These are phyloP conservation scores for Kluyveromyces starmeri DNA, from an alignment of 805 yeast genomes.

Conservation along the genomic window DNA sequence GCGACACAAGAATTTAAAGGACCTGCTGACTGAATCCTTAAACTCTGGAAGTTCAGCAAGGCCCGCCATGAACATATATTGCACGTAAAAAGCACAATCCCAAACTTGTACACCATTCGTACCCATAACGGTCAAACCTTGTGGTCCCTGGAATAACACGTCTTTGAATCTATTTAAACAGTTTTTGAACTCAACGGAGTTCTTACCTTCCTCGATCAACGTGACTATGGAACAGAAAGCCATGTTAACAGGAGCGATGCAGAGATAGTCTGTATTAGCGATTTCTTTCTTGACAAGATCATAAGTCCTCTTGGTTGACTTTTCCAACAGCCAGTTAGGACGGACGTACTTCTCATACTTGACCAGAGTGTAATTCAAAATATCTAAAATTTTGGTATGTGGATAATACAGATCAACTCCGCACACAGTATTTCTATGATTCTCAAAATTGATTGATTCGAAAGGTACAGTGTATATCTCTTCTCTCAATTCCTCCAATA, in stretches of 20 bases:
- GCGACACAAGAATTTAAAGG: conserved; percentile 62
- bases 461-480: conserved; percentile 72
- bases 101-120: conserved; percentile 97
- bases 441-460: conserved; percentile 55
- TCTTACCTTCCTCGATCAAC: conserved; percentile 57
- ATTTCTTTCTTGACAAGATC: conserved; percentile 66
- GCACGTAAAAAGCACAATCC: conserved; percentile 91
- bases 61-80: conserved; percentile 72
- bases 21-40: conserved; percentile 50
- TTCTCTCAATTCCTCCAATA: conserved; percentile 54
- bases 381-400: conserved; percentile 60
- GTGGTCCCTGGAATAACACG: conserved; percentile 72
- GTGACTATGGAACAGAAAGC: conserved; percentile 75
- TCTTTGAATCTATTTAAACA: conserved; percentile 60
- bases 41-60: conserved; percentile 62
- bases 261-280: conserved; percentile 65
- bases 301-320: conserved; percentile 44
- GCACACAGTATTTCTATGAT: conserved; percentile 76
- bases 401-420: conserved; percentile 93
- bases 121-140: conserved; percentile 91
- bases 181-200: conserved; percentile 50
- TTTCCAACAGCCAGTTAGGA: conserved; percentile 60
- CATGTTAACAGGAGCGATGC: conserved; percentile 90
- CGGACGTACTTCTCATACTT: conserved; percentile 64
- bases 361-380: conserved; percentile 50